Evolutionary conservation across 2,329 filamentous ascomycete genomes (phyloP).

Genomic region (Colletotrichum graminicola): DNA sequence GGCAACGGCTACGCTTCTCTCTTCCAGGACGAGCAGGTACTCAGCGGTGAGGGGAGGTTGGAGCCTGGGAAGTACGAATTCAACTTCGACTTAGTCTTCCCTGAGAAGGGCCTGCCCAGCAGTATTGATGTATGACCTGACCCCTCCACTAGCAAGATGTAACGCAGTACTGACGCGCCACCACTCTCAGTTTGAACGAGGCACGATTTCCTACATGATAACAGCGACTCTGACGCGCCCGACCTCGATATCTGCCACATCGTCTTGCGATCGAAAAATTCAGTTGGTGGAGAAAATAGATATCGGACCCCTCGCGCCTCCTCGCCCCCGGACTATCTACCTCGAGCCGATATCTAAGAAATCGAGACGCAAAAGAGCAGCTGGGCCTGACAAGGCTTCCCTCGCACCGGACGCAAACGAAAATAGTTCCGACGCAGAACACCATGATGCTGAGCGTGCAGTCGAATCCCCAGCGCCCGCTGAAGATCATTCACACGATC

Average conservation of each 20-base stretch:
- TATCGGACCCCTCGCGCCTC: slow-evolving; percentile 78
- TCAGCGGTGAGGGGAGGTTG: slow-evolving; percentile 83
- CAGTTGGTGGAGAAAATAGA: slow-evolving; percentile 86
- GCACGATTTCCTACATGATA: slow-evolving; percentile 91
- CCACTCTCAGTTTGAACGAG: slow-evolving; percentile 84
- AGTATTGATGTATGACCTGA: slow-evolving; percentile 86
- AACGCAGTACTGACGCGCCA: slow-evolving; percentile 18
- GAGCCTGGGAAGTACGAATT: slow-evolving; percentile 84
- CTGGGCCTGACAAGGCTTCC: slow-evolving; percentile 58
- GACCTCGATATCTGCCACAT: slow-evolving; percentile 84
- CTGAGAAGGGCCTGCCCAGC: slow-evolving; percentile 79
- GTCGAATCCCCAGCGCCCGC: slow-evolving; percentile 56
- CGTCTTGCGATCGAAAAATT: slow-evolving; percentile 84
- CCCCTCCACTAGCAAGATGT: slow-evolving; percentile 10
- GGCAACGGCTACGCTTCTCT: slow-evolving; percentile 84
- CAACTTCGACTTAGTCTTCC: slow-evolving; percentile 80
- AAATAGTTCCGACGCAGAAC: slow-evolving; percentile 48
- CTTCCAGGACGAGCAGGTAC: slow-evolving; percentile 84
- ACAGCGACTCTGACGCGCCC: slow-evolving; percentile 91
- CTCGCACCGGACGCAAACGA: slow-evolving; percentile 58
- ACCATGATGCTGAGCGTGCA: slow-evolving; percentile 45
- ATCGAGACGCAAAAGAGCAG: slow-evolving; percentile 71
- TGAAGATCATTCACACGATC: slow-evolving; percentile 56
- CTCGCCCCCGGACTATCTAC: slow-evolving; percentile 85
- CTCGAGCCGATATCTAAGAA: slow-evolving; percentile 87